Evolutionary conservation across 257 asterid genomes (phyloP).

Genomic region (Linaria vulgaris): DNA sequence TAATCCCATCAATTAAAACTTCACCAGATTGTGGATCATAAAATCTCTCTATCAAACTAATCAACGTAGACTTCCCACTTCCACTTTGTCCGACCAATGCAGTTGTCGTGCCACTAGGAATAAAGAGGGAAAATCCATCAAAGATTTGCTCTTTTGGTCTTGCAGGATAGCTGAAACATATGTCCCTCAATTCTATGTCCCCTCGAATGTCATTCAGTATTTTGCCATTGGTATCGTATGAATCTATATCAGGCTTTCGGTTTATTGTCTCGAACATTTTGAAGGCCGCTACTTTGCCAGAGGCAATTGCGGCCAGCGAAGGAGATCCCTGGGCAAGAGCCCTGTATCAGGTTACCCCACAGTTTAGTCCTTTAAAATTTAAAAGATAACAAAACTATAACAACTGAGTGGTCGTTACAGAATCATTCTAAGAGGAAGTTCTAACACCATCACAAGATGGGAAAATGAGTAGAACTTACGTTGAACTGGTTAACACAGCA

Average conservation of each 20-base stretch:
- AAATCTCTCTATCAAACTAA: constrained; percentile 54
- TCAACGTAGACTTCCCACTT: constrained; percentile 57
- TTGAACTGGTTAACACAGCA: constrained; percentile 35
- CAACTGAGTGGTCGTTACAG: neutral
- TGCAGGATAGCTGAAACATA: constrained; percentile 51
- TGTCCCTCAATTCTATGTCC: constrained; percentile 36
- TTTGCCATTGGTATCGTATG: constrained; percentile 42
- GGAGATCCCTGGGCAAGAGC: constrained; percentile 45
- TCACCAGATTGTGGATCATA: constrained; percentile 52
- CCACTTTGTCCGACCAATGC: constrained; percentile 70
- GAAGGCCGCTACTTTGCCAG: constrained; percentile 48
- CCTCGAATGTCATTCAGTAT: constrained; percentile 40
- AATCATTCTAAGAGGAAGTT: neutral
- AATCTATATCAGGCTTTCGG: constrained; percentile 44
- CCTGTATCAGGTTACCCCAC: constrained; percentile 2
- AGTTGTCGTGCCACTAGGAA: constrained; percentile 40
- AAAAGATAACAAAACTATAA: neutral
- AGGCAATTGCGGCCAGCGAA: constrained; percentile 41
- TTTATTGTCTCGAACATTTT: constrained; percentile 55
- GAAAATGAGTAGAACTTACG: constrained; percentile 28
- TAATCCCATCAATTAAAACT: constrained; percentile 42
- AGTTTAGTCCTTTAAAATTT: neutral
- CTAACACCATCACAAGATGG: neutral
- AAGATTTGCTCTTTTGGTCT: constrained; percentile 42
- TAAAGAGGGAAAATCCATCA: constrained; percentile 36